phyloP scores from a whole-genome alignment of 805 yeast species.

The Wickerhamomyces ciferrii region DNA sequence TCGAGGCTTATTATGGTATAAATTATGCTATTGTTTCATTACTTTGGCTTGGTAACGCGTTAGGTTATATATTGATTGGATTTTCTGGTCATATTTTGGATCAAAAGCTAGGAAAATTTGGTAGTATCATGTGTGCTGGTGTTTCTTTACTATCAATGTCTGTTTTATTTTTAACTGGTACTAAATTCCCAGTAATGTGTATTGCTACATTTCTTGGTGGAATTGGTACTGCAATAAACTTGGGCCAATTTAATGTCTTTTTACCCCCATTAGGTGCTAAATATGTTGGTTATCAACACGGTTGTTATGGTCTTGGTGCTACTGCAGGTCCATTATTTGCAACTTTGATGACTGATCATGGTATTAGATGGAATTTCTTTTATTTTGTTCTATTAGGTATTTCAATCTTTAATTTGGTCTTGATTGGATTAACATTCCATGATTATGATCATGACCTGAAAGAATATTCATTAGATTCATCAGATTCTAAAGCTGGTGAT shows the following conservation, averaged over 20 bases:
- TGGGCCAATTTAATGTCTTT: slow-evolving; percentile 49
- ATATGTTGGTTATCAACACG: slow-evolving; percentile 53
- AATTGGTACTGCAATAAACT: slow-evolving; percentile 42
- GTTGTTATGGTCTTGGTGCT: slow-evolving; percentile 62
- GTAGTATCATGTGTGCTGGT: slow-evolving; percentile 28
- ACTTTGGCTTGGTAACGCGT: slow-evolving; percentile 53
- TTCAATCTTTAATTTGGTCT: slow-evolving; percentile 26
- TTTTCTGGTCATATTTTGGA: slow-evolving; percentile 40
- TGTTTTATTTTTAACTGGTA: slow-evolving; percentile 41
- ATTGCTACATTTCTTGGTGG: slow-evolving; percentile 55
- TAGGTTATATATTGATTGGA: slow-evolving; percentile 50
- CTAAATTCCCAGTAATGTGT: slow-evolving; percentile 41
- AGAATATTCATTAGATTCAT: slow-evolving; percentile 2
- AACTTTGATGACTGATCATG: slow-evolving; percentile 44
- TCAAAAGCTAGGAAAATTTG: slow-evolving; percentile 31
- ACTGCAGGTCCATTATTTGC: slow-evolving; percentile 55
- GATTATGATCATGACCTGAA: slow-evolving; percentile 38
- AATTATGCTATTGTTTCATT: slow-evolving; percentile 49
- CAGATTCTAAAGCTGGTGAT: slow-evolving; percentile 1
- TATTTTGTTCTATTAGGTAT: slow-evolving; percentile 48
- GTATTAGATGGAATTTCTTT: slow-evolving; percentile 48
- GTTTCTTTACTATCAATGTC: slow-evolving; percentile 33
- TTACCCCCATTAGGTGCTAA: slow-evolving; percentile 42
- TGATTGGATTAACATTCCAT: slow-evolving; percentile 36
- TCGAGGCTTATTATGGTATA: slow-evolving; percentile 43